Evolutionary conservation across 2,329 filamentous ascomycete species (phyloP), one percentile per base, ranked within the genome.

Genomic region (Periconia sp.): DNA sequence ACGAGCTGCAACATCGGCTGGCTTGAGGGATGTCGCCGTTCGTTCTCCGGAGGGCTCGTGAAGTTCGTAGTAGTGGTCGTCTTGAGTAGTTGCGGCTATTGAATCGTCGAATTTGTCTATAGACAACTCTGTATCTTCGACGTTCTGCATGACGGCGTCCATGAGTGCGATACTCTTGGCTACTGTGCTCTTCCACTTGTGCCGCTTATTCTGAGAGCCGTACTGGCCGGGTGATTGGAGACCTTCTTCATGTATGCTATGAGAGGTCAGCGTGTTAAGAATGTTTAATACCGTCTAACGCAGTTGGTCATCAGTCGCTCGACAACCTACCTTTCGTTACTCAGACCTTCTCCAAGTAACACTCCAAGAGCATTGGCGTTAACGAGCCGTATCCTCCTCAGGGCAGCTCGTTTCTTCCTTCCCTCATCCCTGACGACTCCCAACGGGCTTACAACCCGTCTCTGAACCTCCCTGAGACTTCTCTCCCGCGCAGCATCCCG

Each of bases 301-400:
- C 11, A 34, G 10, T 16, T 31, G 28, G 28, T 12, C 28, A 16
- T 7, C 28, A 12, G n/a, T 8, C 7, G 15, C n/a, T n/a, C n/a
- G n/a, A n/a, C 19, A 13, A 17, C 36, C 15, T 52, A 64, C 64
- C 56, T 76, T 48, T 78, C 75, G 34, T 76, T 77, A 36, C 83
- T 84, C 34, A 96, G 74, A 3, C 89, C 91, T 64, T 96, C 90
- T 41, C 92, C 89, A 56, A 96, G 85, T 18, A 99, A 75, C 4
- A 96, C 83, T 12, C 94, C 94, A 4, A 97, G 77, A 1, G 89
- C 89, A 59, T 89, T 92, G 2, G 92, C 89, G 41, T 89, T 91
- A 69, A 92, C 84, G 61, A 92, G 82, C 33, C 88, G 82, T 52
- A 95, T 76, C 57, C 83, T 83, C 60, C 82, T 86, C 36, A 97